phyloP scores from a whole-genome alignment of 176 grass and related monocot genomes.

The Alopecurus myosuroides region DNA sequence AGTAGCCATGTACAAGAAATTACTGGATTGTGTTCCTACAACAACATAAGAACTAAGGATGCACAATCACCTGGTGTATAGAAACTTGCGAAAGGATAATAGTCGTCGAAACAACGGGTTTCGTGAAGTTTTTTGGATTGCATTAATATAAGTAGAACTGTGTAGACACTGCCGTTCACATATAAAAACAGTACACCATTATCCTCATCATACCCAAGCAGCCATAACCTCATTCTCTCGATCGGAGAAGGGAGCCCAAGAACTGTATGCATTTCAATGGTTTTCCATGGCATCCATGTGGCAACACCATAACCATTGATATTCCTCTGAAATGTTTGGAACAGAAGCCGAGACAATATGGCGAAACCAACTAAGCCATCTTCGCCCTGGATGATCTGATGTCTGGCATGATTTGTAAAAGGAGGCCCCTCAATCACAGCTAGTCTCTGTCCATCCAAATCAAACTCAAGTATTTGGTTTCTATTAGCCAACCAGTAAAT shows the following conservation, averaged over 20 bases:
- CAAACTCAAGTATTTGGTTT: not conserved
- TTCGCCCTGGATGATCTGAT: not conserved
- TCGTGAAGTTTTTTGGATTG: not conserved
- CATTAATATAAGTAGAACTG: not conserved
- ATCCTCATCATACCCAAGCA: not conserved
- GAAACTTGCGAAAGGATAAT: not conserved
- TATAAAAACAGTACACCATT: not conserved
- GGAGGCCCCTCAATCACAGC: not conserved
- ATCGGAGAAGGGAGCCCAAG: not conserved
- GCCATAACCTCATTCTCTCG: not conserved
- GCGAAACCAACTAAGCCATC: not conserved
- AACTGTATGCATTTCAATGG: not conserved
- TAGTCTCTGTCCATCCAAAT: not conserved
- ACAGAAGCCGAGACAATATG: not conserved
- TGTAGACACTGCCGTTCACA: not conserved
- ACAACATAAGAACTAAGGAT: not conserved
- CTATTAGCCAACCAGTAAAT: not conserved
- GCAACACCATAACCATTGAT: not conserved
- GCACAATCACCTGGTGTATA: not conserved
- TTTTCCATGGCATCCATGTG: not conserved
- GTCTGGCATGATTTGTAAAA: not conserved
- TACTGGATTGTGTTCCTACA: not conserved
- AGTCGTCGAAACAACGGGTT: fast-evolving
- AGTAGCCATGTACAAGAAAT: not conserved
- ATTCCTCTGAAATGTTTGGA: not conserved